Conservation (phyloP, 2,329 filamentous ascomycete genomes). For the Phoma herbarum region DNA sequence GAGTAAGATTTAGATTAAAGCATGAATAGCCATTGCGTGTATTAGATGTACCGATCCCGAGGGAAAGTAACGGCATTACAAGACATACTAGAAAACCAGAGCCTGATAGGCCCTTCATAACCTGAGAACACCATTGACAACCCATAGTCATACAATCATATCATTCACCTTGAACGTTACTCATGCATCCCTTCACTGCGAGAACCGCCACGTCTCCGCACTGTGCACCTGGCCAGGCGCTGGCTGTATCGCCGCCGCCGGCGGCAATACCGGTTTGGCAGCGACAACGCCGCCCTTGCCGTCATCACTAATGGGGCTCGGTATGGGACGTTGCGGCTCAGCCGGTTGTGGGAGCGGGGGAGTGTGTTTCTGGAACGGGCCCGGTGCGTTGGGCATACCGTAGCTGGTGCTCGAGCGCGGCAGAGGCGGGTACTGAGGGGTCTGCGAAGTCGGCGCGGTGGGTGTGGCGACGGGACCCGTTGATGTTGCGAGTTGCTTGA, state of each 20-base stretch:
- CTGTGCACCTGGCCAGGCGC: conserved; percentile 27
- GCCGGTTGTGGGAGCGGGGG: conserved; percentile 25
- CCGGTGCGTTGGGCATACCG: conserved; percentile 25
- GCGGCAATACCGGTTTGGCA: conserved; percentile 13
- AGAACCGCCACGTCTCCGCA: conserved; percentile 47
- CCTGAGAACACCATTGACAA: background rate
- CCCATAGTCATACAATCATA: conserved; percentile 15
- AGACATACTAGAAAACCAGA: background rate
- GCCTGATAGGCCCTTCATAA: background rate
- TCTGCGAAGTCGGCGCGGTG: conserved; percentile 22
- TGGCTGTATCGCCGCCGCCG: conserved; percentile 13
- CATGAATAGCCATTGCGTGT: background rate
- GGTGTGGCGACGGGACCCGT: conserved; percentile 23
- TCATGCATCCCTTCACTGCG: conserved; percentile 6
- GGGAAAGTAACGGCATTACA: conserved; percentile 1
- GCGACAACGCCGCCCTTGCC: conserved; percentile 29
- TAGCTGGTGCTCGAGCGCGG: conserved; percentile 28
- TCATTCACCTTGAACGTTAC: conserved; percentile 1
- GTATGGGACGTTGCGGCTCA: conserved; percentile 41
- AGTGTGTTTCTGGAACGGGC: conserved; percentile 27
- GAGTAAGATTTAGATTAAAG: no score
- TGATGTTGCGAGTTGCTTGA: conserved; percentile 43
- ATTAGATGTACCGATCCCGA: background rate
- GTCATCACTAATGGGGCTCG: conserved; percentile 47
- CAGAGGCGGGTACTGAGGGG: conserved; percentile 30